A percentile compares a stretch with the other conserved stretches of the same genome.
phyloP scores from a whole-genome alignment of 495 filamentous ascomycete species.

The Lasiosphaeria ovina region DNA sequence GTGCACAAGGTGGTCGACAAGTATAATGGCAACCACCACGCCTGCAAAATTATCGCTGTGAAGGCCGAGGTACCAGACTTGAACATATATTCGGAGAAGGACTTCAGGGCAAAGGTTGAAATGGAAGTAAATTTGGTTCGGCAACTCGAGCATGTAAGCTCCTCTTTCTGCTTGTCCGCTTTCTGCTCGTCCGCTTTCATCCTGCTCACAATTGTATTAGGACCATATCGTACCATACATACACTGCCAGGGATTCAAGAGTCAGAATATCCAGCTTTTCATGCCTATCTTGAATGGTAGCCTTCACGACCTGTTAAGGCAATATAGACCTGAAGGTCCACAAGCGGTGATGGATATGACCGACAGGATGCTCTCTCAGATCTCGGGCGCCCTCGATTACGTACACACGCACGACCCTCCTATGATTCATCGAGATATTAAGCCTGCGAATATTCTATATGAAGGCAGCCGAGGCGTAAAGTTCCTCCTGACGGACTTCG shows the following conservation, averaged over 20 bases:
- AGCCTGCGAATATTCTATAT: constrained; percentile 19
- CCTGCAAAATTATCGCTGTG: constrained; percentile 17
- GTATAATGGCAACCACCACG: constrained; percentile 13
- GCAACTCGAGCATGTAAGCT: constrained; percentile 17
- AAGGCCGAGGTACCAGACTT: constrained; percentile 13
- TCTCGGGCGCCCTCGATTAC: constrained; percentile 19
- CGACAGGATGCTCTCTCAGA: constrained; percentile 22
- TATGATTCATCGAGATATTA: constrained; percentile 26
- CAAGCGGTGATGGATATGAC: constrained; percentile 11
- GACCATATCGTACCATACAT: constrained; percentile 16
- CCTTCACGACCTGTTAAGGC: constrained; percentile 11
- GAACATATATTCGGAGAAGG: constrained; percentile 22
- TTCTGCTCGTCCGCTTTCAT: constrained; percentile 11
- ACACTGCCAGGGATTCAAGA: constrained; percentile 19
- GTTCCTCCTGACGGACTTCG: constrained; percentile 23
- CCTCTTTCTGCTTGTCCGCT: constrained; percentile 8
- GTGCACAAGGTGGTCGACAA: constrained; percentile 19
- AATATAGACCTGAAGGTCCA: constrained; percentile 2
- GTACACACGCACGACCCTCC: constrained; percentile 18
- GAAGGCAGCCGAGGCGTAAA: constrained; percentile 15
- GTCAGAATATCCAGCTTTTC: constrained; percentile 18
- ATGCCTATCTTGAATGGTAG: constrained; percentile 17
- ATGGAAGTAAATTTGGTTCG: constrained; percentile 18
- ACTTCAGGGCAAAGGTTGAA: constrained; percentile 19
- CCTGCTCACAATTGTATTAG: constrained; percentile 14